Evolutionary conservation across 2,329 filamentous ascomycete genomes (phyloP).

Genomic region (Clarireedia homoeocarpa): DNA sequence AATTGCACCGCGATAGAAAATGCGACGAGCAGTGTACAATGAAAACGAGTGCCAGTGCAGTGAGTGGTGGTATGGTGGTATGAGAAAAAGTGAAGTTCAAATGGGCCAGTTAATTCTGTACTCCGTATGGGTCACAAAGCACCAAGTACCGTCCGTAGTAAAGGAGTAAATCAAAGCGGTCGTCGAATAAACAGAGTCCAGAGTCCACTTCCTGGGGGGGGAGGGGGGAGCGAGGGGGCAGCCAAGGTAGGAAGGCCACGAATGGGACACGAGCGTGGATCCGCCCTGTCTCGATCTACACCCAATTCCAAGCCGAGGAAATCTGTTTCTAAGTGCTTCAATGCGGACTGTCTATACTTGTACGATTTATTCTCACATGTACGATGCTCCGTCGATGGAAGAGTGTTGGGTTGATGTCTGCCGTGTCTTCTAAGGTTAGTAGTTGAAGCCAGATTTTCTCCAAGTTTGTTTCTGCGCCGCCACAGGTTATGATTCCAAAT

Average conservation of each 20-base stretch:
- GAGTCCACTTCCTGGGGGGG: background rate
- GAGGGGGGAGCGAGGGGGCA: no score
- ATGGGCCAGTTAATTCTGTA: no score
- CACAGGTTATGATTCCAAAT: background rate
- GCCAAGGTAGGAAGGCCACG: background rate
- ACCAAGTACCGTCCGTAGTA: background rate
- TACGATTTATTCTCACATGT: background rate
- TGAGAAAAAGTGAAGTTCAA: background rate
- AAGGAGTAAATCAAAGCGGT: constrained; percentile 1
- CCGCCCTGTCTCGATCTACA: constrained; percentile 7
- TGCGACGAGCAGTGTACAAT: background rate
- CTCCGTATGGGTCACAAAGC: background rate
- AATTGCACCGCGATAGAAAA: constrained; percentile 3
- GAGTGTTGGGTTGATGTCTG: background rate
- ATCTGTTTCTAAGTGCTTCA: constrained; percentile 1
- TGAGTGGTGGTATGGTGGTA: background rate
- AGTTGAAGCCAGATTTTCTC: no score
- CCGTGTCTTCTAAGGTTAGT: background rate
- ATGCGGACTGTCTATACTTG: background rate
- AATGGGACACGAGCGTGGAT: constrained; percentile 6
- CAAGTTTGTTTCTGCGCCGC: no score
- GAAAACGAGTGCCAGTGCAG: background rate
- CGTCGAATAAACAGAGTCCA: constrained; percentile 1
- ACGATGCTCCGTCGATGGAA: background rate
- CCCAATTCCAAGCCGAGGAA: background rate